Percentiles rank a stretch among this genome's conserved stretches.
Conservation (phyloP, 371 early-diverging fungal genomes). For the Rhizopus arrhizus region DNA sequence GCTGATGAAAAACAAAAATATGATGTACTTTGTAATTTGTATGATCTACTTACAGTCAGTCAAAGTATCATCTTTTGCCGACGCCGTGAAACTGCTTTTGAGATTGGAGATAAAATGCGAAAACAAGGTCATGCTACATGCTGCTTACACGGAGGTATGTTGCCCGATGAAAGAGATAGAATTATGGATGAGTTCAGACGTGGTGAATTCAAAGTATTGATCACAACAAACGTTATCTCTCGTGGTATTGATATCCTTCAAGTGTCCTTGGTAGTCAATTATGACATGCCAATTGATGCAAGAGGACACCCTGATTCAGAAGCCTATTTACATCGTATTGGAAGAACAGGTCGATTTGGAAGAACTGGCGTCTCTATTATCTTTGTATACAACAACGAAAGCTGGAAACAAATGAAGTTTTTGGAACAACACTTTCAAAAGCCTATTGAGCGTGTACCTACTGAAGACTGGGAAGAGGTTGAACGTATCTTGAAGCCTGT, state of each 20-base stretch:
- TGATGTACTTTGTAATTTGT: slow-evolving; percentile 85
- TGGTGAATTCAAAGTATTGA: slow-evolving; percentile 90
- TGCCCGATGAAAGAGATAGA: slow-evolving; percentile 81
- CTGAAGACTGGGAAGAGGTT: slow-evolving; percentile 72
- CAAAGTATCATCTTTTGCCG: slow-evolving; percentile 98
- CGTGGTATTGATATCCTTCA: slow-evolving; percentile 94
- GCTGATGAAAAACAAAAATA: slow-evolving; percentile 78
- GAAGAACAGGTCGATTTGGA: slow-evolving; percentile 97
- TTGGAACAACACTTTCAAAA: slow-evolving; percentile 77
- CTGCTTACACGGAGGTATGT: slow-evolving; percentile 84
- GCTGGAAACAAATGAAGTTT: slow-evolving; percentile 68
- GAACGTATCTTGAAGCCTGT: slow-evolving; percentile 72
- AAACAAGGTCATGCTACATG: slow-evolving; percentile 83
- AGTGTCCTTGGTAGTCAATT: slow-evolving; percentile 37
- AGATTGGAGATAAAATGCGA: slow-evolving; percentile 70
- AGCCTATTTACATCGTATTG: slow-evolving; percentile 98
- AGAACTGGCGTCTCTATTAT: slow-evolving; percentile 94
- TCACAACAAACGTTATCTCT: slow-evolving; percentile 94
- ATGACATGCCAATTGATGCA: slow-evolving; percentile 47
- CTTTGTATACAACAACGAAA: slow-evolving; percentile 79
- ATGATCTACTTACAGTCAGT: slow-evolving; percentile 90
- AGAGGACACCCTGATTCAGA: slow-evolving; percentile 76
- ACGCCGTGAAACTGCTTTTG: slow-evolving; percentile 80
- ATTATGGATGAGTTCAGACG: slow-evolving; percentile 89
- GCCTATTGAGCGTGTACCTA: slow-evolving; percentile 72